Evolutionary conservation across 2,329 filamentous ascomycete species (phyloP).

Genomic region (Dothideomycetes sp.): DNA sequence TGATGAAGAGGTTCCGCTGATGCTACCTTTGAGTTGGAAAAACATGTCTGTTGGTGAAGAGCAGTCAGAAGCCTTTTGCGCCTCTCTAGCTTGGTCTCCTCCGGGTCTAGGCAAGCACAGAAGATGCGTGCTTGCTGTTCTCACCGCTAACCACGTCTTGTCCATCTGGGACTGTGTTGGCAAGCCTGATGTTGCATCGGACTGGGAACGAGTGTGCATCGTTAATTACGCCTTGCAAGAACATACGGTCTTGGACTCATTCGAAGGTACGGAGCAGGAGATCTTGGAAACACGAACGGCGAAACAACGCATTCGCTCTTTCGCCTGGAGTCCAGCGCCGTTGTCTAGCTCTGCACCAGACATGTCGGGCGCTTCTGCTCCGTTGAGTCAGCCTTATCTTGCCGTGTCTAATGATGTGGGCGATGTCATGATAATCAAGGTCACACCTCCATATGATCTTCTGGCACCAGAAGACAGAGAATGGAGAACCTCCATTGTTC

Average conservation of each 20-base stretch:
- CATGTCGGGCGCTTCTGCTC: not conserved
- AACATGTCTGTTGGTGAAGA: constrained; percentile 49
- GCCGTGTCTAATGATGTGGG: constrained; percentile 31
- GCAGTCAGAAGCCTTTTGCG: constrained; percentile 40
- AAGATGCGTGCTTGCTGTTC: constrained; percentile 42
- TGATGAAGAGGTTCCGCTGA: constrained; percentile 33
- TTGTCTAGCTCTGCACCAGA: constrained; percentile 11
- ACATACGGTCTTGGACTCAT: constrained; percentile 8
- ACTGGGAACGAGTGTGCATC: constrained; percentile 43
- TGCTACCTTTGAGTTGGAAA: constrained; percentile 33
- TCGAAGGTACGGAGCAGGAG: constrained; percentile 20
- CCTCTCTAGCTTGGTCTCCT: constrained; percentile 45
- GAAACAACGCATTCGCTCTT: constrained; percentile 28
- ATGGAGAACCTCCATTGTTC: constrained; percentile 11
- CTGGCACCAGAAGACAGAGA: constrained; percentile 3
- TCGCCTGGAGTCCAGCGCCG: constrained; percentile 27
- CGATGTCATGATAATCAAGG: constrained; percentile 24
- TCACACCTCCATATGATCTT: constrained; percentile 27
- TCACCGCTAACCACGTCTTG: constrained; percentile 45
- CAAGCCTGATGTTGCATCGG: constrained; percentile 25
- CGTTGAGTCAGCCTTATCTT: constrained; percentile 14
- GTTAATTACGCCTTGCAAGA: constrained; percentile 38
- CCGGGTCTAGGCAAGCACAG: constrained; percentile 43
- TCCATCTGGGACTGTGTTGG: constrained; percentile 45
- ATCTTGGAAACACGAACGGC: constrained; percentile 15